phyloP scores from a whole-genome alignment of 148 eudicot genomes.

The Rhododendron williamsianum region DNA sequence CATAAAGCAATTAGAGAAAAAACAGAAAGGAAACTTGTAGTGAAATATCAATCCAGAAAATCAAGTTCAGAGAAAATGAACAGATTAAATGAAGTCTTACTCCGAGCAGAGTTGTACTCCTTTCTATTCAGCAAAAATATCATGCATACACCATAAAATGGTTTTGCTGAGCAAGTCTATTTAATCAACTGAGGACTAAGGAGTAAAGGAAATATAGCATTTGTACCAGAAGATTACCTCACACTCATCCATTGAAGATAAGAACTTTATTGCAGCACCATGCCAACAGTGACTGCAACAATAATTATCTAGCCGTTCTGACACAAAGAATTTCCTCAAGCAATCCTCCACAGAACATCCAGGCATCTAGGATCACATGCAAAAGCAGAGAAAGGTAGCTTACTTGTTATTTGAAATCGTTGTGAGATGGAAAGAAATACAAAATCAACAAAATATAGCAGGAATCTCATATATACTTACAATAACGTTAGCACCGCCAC shows the following conservation, averaged over 20 bases:
- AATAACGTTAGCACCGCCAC: slow-evolving; percentile 28
- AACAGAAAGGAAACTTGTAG: background rate
- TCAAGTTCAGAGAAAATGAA: background rate
- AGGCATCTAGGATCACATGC: slow-evolving; percentile 39
- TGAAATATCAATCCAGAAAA: background rate
- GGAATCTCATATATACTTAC: slow-evolving; percentile 34
- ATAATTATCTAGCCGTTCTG: slow-evolving; percentile 67
- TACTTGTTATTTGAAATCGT: background rate
- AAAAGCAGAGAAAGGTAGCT: background rate
- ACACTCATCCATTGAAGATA: slow-evolving; percentile 36
- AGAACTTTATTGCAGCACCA: slow-evolving; percentile 60
- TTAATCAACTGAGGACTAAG: background rate
- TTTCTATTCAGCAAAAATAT: background rate
- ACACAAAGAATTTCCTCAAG: slow-evolving; percentile 56
- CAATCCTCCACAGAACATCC: slow-evolving; percentile 66
- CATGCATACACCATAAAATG: background rate
- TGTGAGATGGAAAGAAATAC: background rate
- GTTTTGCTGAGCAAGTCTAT: background rate
- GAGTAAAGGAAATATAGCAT: background rate
- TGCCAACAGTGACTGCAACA: slow-evolving; percentile 88
- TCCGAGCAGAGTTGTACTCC: background rate
- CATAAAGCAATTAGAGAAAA: background rate
- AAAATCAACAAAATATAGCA: background rate
- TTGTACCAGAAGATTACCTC: slow-evolving; percentile 38
- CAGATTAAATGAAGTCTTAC: background rate